A percentile compares a stretch with the other conserved stretches of the same genome.
Evolutionary conservation across 495 filamentous ascomycete genomes (phyloP).

Genomic region (Stereocaulon alpinum): DNA sequence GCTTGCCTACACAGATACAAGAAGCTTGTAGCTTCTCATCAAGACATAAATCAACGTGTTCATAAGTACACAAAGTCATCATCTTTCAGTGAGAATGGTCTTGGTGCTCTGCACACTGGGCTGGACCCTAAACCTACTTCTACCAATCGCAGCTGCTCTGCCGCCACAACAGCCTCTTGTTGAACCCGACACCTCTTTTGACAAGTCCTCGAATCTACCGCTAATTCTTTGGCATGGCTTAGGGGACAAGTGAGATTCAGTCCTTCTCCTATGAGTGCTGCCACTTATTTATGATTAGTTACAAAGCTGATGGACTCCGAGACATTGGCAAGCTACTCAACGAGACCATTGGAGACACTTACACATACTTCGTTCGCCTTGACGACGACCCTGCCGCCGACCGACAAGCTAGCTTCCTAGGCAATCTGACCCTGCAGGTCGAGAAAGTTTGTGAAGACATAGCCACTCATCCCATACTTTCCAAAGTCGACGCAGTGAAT

Average conservation of each 20-base stretch:
- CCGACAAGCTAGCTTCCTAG: slow-evolving; percentile 76
- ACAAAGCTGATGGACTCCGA: slow-evolving; percentile 61
- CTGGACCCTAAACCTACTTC: neutral
- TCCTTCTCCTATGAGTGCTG: neutral
- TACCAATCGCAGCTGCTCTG: slow-evolving; percentile 1
- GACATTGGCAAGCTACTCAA: slow-evolving; percentile 57
- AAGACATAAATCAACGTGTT: no score
- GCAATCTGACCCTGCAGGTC: slow-evolving; percentile 77
- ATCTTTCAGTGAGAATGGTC: neutral
- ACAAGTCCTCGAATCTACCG: slow-evolving; percentile 32
- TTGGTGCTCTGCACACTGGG: neutral
- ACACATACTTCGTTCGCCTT: slow-evolving; percentile 72
- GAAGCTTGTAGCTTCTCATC: no score
- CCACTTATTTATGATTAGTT: no score
- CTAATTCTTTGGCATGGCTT: slow-evolving; percentile 92
- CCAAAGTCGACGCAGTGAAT: slow-evolving; percentile 71
- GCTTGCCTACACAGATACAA: no score
- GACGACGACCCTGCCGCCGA: slow-evolving; percentile 55
- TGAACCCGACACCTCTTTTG: neutral
- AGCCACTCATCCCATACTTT: slow-evolving; percentile 63
- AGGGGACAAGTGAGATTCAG: slow-evolving; percentile 36
- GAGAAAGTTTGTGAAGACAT: slow-evolving; percentile 71
- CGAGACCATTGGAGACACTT: slow-evolving; percentile 66
- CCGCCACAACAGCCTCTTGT: slow-evolving; percentile 16
- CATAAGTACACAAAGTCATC: neutral